Conservation (phyloP, 2,329 filamentous ascomycete genomes). For the Knoxdaviesia proteae region DNA sequence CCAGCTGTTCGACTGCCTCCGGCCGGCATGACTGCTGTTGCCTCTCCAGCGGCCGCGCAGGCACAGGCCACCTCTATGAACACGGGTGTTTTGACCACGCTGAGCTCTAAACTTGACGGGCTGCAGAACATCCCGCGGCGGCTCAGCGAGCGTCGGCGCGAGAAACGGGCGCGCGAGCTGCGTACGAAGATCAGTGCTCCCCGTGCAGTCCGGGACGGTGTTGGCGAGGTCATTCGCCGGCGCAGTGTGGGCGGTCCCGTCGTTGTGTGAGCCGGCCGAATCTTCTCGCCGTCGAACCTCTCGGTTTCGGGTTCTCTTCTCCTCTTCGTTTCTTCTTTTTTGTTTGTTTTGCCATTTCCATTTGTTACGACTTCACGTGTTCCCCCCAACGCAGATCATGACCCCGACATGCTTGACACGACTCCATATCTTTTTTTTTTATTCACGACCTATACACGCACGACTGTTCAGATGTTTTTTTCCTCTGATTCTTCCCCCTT, state of each 20-base stretch:
- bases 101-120: slow-evolving; percentile 28
- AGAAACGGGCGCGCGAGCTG: slow-evolving; percentile 36
- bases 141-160: slow-evolving; percentile 35
- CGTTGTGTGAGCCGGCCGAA: background rate
- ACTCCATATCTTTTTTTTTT: no score
- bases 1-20: no score
- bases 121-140: slow-evolving; percentile 31
- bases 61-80: slow-evolving; percentile 5
- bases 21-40: slow-evolving; percentile 8
- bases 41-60: slow-evolving; percentile 10
- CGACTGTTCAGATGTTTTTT: no score
- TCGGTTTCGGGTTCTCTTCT: slow-evolving; percentile 1
- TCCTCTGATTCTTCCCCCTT: no score
- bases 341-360: slow-evolving; percentile 3
- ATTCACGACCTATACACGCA: no score
- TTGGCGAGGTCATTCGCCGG: slow-evolving; percentile 32
- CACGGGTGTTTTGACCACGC: slow-evolving; percentile 10
- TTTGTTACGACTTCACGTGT: no score
- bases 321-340: slow-evolving; percentile 1
- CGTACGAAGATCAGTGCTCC: slow-evolving; percentile 39
- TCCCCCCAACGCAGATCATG: no score
- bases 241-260: slow-evolving; percentile 6
- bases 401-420: no score
- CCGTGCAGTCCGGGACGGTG: slow-evolving; percentile 33
- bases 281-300: background rate